phyloP scores from a whole-genome alignment of 257 asterid genomes.

The Capsicum baccatum region DNA sequence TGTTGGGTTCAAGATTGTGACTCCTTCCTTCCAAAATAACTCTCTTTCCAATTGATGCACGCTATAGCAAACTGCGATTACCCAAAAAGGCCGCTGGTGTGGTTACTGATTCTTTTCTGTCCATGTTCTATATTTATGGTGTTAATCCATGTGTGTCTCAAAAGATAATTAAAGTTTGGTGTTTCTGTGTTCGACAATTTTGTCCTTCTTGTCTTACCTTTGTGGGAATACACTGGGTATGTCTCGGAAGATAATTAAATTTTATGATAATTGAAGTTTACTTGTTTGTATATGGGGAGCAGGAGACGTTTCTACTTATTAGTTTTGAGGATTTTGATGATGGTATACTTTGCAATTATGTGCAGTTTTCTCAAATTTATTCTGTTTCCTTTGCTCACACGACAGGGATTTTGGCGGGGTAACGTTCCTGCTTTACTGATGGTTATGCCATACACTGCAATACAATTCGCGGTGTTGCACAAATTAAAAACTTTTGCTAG shows the following conservation, averaged over 20 bases:
- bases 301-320: not conserved
- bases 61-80: not conserved
- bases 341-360: not conserved
- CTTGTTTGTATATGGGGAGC: constrained; percentile 4
- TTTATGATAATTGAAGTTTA: not conserved
- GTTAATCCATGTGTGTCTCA: not conserved
- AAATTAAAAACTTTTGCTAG: constrained; percentile 77
- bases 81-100: not conserved
- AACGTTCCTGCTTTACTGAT: constrained; percentile 93
- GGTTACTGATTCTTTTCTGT: not conserved
- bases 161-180: not conserved
- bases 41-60: not conserved
- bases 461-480: constrained; percentile 84
- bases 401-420: constrained; percentile 97
- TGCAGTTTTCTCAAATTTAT: not conserved
- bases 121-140: not conserved
- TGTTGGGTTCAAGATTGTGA: not conserved
- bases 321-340: not conserved
- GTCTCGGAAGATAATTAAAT: too few species aligned
- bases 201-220: not conserved
- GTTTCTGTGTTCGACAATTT: not conserved
- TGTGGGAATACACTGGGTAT: too few species aligned
- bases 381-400: constrained; percentile 23
- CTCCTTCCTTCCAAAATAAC: not conserved
- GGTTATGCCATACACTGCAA: constrained; percentile 97